phyloP scores from a whole-genome alignment of 345 rosid species.

The Luvunga scandens region DNA sequence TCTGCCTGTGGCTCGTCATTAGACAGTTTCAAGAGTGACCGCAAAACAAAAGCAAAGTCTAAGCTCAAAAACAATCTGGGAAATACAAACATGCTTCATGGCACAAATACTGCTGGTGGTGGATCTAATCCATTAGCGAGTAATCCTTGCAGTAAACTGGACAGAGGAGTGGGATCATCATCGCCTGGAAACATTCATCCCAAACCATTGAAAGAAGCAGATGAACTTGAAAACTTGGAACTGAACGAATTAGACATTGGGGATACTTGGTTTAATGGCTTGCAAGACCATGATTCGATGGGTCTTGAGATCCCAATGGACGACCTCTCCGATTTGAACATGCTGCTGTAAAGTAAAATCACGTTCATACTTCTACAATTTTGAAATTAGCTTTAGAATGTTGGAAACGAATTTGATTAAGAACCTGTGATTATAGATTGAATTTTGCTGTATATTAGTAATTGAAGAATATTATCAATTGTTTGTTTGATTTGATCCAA shows the following conservation, averaged over 20 bases:
- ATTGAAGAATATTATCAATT: too few relatives aligned
- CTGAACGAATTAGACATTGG: conserved; percentile 46
- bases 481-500: too few relatives aligned
- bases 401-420: neutral
- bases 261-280: conserved; percentile 54
- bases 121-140: conserved; percentile 17
- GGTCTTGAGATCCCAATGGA: conserved; percentile 96
- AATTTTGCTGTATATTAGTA: too few relatives aligned
- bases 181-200: conserved; percentile 10
- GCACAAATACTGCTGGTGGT: conserved; percentile 12
- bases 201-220: conserved; percentile 36
- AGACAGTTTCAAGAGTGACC: conserved; percentile 25
- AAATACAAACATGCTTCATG: conserved; percentile 29
- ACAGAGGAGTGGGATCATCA: conserved; percentile 13
- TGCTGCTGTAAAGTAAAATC: conserved; percentile 29
- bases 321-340: conserved; percentile 58
- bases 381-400: neutral
- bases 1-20: conserved; percentile 25
- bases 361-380: neutral
- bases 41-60: conserved; percentile 52
- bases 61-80: conserved; percentile 51
- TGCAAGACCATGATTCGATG: conserved; percentile 67
- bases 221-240: conserved; percentile 44
- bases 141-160: conserved; percentile 16
- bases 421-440: neutral